Evolutionary conservation across 1,284 basidiomycete genomes (phyloP), one percentile per base, ranked within the genome.

Genomic region (Cutaneotrichosporon mucoides): DNA sequence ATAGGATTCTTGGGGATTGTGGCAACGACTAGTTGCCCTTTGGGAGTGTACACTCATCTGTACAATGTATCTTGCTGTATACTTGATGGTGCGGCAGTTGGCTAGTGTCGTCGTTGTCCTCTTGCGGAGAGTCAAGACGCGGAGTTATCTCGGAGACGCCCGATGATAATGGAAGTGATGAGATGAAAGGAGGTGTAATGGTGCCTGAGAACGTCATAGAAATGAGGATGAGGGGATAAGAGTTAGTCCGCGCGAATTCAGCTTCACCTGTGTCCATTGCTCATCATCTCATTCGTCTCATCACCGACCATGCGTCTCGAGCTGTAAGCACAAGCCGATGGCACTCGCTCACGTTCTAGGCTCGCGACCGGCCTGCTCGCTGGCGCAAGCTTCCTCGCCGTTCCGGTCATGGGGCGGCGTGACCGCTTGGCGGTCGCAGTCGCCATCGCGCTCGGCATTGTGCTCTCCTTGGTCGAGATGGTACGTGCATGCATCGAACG

Each of bases 21-120:
- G 15, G 49, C 37, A 13, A 35, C 36, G 10, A 3, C 47, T 24
- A 24, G 24, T 24, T 24, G 33, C 37, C 15, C 34, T 45, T 53
- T 53, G 35, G 45, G 41, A 53, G 52, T 64, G 63, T 65, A 60
- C 64, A 65, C 57, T 65, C 64, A 65, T 65, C 64, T 62, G 64
- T 65, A 62, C 64, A 43, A 61, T 61, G 61, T 62, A 62, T 41
- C 38, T 51, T 41, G 49, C 46, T 48, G 46, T 48, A 48, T 36
- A 45, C 44, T 45, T 45, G 44, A 16, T 45, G 35, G 10, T 37
- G 38, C 24, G 50, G n/a, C n/a, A n/a, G n/a, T n/a, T n/a, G n/a
- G n/a, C n/a, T n/a, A 11, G 38, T 6, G 38, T n/a, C 10, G 40
- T 41, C 16, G 8, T 45, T 8, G 24, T 24, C 24, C 24, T 24